Evolutionary conservation across 768 basidiomycete species (phyloP), one percentile per base, ranked within the genome.

Genomic region (Dendrothele bispora): DNA sequence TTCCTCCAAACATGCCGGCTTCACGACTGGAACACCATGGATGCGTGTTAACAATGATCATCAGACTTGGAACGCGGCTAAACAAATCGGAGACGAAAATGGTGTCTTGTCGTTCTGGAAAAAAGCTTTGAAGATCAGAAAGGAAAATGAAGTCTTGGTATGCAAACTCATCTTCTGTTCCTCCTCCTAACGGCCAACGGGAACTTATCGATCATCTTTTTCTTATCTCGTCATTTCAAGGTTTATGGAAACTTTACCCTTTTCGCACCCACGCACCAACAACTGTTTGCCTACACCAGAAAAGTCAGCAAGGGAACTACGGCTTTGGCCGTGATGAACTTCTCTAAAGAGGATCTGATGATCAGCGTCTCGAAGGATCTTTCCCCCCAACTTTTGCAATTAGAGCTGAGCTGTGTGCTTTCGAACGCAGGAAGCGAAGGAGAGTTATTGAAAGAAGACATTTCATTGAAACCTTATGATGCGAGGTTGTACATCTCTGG

Each of bases 31-130:
- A 2, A 73, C 61, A 2, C 85, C 87, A 0, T 90, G 86, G 86
- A 88, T 88, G 84, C 71, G 83, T 21, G 78, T 84, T 6, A 83
- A 86, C 55, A 83, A 85, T 30, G 84, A 88, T 55, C 85, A 80
- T 57, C 46, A 53, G n/a, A 50, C 52, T 1, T 85, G 82, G 75
- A 88, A 87, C 54, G 83, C 70, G 14, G 69, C 55, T 1, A 62
- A 58, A 11, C 79, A 88, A 62, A 32, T 69, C 14, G 52, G 56
- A 0, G 77, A 86, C 48, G 54, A 65, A 1, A 54, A 67, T n/a
- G 85, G 82, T 55, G 82, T 85, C 3, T 69, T 69, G 37, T 57
- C 69, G 2, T 89, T 88, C 61, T 90, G 79, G 75, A 82, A 80
- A 59, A 61, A 64, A 17, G 75, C 83, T 7, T 57, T 88, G 26